Conservation (phyloP, 2,329 filamentous ascomycete genomes). For the Sporothrix euskadiensis region DNA sequence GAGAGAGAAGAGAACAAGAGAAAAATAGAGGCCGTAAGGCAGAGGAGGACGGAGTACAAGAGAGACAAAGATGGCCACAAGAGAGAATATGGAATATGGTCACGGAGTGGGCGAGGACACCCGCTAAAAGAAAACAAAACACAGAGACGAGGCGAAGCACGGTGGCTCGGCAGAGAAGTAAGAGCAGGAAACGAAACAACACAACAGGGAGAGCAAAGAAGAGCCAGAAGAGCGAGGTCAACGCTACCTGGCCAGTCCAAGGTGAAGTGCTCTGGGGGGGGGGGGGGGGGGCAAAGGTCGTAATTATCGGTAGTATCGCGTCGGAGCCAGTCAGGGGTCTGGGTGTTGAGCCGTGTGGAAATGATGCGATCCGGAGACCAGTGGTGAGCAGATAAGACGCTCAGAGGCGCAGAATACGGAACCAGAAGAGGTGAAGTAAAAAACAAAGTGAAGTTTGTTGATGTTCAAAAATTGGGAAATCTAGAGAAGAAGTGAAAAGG, state of each 20-base stretch:
- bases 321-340: constrained; percentile 16
- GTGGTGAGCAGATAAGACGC: constrained; percentile 12
- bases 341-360: constrained; percentile 17
- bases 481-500: neutral
- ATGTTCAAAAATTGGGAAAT: neutral
- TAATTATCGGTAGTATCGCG: constrained; percentile 24
- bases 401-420: neutral
- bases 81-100: neutral
- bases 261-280: neutral
- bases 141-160: neutral
- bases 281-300: neutral
- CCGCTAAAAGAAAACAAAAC: neutral
- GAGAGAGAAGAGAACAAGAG: neutral
- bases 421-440: neutral
- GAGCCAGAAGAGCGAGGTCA: neutral
- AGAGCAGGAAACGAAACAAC: neutral
- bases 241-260: constrained; percentile 9
- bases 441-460: neutral
- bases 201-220: too few relatives aligned
- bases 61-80: neutral
- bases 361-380: constrained; percentile 14
- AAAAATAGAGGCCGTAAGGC: neutral
- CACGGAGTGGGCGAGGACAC: neutral
- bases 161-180: neutral
- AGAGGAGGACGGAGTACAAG: neutral